Percentiles rank a stretch among this genome's conserved stretches.
Conservation (phyloP, 306 rosid species). For the Vicia sativa region DNA sequence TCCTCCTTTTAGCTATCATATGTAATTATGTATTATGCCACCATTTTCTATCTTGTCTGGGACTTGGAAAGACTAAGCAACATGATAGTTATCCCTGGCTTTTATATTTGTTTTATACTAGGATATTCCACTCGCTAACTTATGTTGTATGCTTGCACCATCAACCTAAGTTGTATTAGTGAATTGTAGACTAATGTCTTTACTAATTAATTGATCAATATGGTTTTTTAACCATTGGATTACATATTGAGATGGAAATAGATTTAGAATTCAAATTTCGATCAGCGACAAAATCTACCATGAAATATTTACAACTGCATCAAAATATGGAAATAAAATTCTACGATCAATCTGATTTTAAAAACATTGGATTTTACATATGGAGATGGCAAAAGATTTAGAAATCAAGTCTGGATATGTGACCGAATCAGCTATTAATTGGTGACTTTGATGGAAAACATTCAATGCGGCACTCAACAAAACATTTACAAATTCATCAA, state of each 20-base stretch:
- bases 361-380: conserved; percentile 3
- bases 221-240: background rate
- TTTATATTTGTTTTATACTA: background rate
- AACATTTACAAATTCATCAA: conserved; percentile 26
- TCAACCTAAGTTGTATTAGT: background rate
- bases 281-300: conserved; percentile 18
- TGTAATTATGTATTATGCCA: background rate
- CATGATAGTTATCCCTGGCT: conserved; percentile 13
- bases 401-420: conserved; percentile 26
- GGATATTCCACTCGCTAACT: conserved; percentile 1
- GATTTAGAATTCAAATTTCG: conserved; percentile 20
- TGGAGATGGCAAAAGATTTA: conserved; percentile 14
- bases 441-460: conserved; percentile 5
- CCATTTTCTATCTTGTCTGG: background rate
- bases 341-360: background rate
- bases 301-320: background rate
- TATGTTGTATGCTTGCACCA: background rate
- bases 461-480: conserved; percentile 15
- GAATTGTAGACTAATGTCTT: background rate
- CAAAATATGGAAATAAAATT: background rate
- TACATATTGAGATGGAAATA: conserved; percentile 31
- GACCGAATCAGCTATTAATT: conserved; percentile 17
- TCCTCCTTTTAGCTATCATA: background rate
- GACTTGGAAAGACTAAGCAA: conserved; percentile 8
- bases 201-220: background rate